A percentile compares a stretch with the other conserved stretches of the same genome.
phyloP scores from a whole-genome alignment of 805 yeast genomes.

The Candida pseudoglaebosa region DNA sequence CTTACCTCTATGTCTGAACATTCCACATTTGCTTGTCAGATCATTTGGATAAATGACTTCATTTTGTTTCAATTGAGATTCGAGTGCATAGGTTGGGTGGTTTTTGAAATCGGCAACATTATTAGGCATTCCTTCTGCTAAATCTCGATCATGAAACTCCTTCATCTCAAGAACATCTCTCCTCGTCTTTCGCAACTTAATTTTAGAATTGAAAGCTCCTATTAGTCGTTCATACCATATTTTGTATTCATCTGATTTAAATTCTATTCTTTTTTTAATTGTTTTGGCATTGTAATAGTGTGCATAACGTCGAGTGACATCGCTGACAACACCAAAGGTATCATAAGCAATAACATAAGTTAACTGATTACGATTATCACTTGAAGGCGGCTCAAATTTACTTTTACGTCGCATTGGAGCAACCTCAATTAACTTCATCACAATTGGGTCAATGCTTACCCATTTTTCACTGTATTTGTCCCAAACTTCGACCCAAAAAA shows the following conservation, averaged over 20 bases:
- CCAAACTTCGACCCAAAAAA: constrained; percentile 96
- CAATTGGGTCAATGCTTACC: constrained; percentile 84
- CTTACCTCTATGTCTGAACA: constrained; percentile 46
- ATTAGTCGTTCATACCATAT: constrained; percentile 59
- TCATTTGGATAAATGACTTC: constrained; percentile 69
- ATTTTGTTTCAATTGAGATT: constrained; percentile 64
- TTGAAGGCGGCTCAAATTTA: constrained; percentile 68
- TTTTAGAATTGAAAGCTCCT: constrained; percentile 22
- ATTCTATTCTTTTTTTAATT: constrained; percentile 65
- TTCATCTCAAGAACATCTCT: constrained; percentile 54
- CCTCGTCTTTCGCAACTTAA: constrained; percentile 12
- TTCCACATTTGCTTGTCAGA: constrained; percentile 59
- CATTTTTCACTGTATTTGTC: constrained; percentile 66
- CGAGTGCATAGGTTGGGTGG: constrained; percentile 84
- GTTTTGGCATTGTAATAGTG: constrained; percentile 68
- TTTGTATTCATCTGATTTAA: constrained; percentile 48
- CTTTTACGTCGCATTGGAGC: constrained; percentile 49
- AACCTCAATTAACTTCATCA: constrained; percentile 58
- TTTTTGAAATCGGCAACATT: constrained; percentile 76
- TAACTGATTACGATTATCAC: constrained; percentile 54
- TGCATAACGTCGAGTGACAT: constrained; percentile 82
- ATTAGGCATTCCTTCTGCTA: constrained; percentile 83
- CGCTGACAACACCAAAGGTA: constrained; percentile 58
- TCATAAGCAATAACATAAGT: constrained; percentile 80
- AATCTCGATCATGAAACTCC: constrained; percentile 58